Base-by-base conservation (phyloP, 2,329 filamentous ascomycete species). In the Cordyceps farinosa region DNA sequence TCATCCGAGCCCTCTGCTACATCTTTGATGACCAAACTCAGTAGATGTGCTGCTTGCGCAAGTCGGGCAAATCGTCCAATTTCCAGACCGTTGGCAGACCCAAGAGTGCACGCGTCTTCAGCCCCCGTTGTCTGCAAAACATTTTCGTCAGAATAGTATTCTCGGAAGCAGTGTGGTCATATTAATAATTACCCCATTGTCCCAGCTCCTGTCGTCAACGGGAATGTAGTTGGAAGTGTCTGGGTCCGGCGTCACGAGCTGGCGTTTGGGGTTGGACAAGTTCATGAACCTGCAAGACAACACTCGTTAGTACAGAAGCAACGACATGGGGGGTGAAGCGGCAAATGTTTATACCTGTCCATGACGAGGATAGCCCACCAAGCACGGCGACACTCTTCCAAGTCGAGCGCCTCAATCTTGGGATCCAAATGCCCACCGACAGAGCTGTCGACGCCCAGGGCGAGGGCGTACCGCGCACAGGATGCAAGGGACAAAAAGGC, bases 351-450 rank as follows among this genome's bases (percentile, higher is more conserved):
- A 13, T 40, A 67, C 65, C 65, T 64, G 36, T 67, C 65, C 29
- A 67, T 40, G 29, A 62, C 63, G 34, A 67, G 36, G 40, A 66
- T 63, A 29, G 64, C 59, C 65, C 65, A 67, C 65, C 65, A 67
- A 5, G 56, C 52, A 17, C 65, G 62, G 29, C 65, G 62, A 13
- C 59, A 56, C 48, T 67, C 65, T 60, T 67, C 65, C 17, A 67
- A 52, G 32, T 67, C 62, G 9, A 53, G 48, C 11, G 50, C 42
- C 15, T 53, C 40, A 15, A 61, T 61, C 15, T 64, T 51, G 10
- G 36, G 32, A 34, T 44, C 55, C 15, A 17, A 15, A 15, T 36
- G 27, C 34, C 15, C n/a, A 34, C 36, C 45, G 38, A 63, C 57
- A 13, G 64, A 64, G 30, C 53, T 63, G 47, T 67, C 62, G 7